A percentile compares a stretch with the other conserved stretches of the same genome.
Evolutionary conservation across 495 filamentous ascomycete species (phyloP).

Genomic region (Penicillium turbatum): DNA sequence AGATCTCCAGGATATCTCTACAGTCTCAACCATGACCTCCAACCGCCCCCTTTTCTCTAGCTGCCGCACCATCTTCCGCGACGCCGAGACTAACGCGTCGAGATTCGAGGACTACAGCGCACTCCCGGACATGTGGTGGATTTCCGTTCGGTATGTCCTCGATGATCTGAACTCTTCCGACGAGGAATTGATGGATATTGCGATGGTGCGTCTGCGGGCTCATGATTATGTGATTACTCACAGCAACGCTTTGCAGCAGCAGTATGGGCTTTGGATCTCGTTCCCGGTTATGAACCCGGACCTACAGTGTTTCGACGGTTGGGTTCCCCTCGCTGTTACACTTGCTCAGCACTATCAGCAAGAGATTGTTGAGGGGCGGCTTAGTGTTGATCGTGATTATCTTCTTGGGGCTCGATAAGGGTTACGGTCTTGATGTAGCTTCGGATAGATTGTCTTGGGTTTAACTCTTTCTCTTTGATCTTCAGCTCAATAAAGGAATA

Average conservation of each 20-base stretch:
- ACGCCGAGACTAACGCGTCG: neutral
- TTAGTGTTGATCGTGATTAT: neutral
- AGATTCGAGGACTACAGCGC: neutral
- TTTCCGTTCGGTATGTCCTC: neutral
- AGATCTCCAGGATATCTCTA: neutral
- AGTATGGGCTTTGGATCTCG: neutral
- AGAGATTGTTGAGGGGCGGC: neutral
- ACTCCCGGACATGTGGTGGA: neutral
- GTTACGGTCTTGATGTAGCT: neutral
- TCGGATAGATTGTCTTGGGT: too few relatives aligned
- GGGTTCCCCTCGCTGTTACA: neutral
- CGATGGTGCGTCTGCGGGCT: neutral
- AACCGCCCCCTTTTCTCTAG: too few relatives aligned
- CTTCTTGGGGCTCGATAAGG: neutral
- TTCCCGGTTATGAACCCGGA: neutral
- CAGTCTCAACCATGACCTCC: too few relatives aligned
- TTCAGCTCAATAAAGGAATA: too few relatives aligned
- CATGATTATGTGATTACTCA: neutral
- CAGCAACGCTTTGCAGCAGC: neutral
- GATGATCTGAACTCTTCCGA: neutral
- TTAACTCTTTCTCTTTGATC: too few relatives aligned
- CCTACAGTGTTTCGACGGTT: neutral
- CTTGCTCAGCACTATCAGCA: neutral
- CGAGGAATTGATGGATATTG: neutral
- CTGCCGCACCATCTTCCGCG: neutral